Evolutionary conservation across 345 rosid species (phyloP).

Genomic region (Sisymbrium altissimum): DNA sequence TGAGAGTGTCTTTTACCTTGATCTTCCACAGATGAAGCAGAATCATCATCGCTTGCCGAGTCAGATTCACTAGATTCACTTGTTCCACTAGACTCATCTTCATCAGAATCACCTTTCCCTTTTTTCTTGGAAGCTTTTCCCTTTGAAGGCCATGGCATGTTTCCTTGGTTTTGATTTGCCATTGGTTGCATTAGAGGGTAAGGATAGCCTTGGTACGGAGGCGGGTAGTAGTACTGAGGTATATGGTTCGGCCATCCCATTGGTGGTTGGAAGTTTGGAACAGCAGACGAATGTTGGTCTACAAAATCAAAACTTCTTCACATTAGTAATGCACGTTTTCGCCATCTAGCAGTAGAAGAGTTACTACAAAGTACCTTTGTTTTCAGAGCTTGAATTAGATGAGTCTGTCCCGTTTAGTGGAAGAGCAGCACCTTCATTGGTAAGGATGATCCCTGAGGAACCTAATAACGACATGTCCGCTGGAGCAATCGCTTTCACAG

Average conservation of each 20-base stretch:
- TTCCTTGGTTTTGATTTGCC: constrained; percentile 44
- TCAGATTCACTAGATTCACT: constrained; percentile 55
- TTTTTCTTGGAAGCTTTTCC: constrained; percentile 42
- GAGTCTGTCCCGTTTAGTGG: constrained; percentile 43
- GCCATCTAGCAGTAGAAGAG: background rate
- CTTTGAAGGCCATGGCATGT: constrained; percentile 52
- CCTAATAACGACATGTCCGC: constrained; percentile 48
- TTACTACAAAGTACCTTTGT: constrained; percentile 14
- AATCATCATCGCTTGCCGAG: constrained; percentile 48
- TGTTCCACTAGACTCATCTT: constrained; percentile 36
- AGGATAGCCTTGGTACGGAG: constrained; percentile 71
- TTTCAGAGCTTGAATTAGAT: constrained; percentile 39
- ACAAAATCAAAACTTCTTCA: constrained; percentile 9
- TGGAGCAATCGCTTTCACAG: constrained; percentile 63
- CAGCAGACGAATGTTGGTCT: constrained; percentile 33
- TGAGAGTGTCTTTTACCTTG: constrained; percentile 49
- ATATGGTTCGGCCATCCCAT: constrained; percentile 72
- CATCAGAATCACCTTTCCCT: constrained; percentile 42
- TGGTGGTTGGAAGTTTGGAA: constrained; percentile 48
- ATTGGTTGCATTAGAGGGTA: constrained; percentile 58
- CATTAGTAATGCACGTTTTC: background rate
- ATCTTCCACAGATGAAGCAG: constrained; percentile 40
- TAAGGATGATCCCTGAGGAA: constrained; percentile 62
- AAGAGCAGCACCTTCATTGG: constrained; percentile 45
- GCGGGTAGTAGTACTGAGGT: constrained; percentile 62